Evolutionary conservation across 352 stramenopile species (phyloP).

Genomic region (Pythium brachiatum): DNA sequence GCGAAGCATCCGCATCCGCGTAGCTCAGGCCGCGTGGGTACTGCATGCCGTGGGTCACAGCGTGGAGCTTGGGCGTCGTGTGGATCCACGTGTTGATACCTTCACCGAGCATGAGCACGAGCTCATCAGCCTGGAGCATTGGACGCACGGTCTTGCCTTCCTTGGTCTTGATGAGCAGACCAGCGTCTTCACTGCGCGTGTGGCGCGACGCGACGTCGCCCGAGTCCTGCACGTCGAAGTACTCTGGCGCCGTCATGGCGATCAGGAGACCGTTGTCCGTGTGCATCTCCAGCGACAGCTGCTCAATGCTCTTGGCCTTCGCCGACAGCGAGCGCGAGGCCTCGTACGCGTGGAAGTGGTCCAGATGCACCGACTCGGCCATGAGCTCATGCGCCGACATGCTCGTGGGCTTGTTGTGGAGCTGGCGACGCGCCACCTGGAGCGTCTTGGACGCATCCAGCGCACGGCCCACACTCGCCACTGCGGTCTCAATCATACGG

Average conservation of each 20-base stretch:
- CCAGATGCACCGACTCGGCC: slow-evolving; percentile 67
- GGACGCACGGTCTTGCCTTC: slow-evolving; percentile 56
- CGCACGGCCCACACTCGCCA: slow-evolving; percentile 51
- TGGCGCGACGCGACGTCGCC: slow-evolving; percentile 39
- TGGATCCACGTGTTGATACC: slow-evolving; percentile 72
- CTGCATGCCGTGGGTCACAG: slow-evolving; percentile 75
- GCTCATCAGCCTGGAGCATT: slow-evolving; percentile 59
- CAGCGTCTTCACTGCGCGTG: slow-evolving; percentile 57
- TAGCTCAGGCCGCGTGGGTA: slow-evolving; percentile 51
- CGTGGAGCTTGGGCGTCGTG: slow-evolving; percentile 47
- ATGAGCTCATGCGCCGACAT: slow-evolving; percentile 60
- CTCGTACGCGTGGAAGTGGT: slow-evolving; percentile 82
- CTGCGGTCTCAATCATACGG: slow-evolving; percentile 45
- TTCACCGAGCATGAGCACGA: slow-evolving; percentile 80
- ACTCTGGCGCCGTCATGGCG: slow-evolving; percentile 66
- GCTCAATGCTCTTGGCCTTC: slow-evolving; percentile 21
- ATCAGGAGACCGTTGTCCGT: slow-evolving; percentile 78
- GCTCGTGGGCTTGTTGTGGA: slow-evolving; percentile 5
- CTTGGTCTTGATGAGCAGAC: slow-evolving; percentile 60
- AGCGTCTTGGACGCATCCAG: slow-evolving; percentile 57
- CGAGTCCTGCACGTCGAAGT: slow-evolving; percentile 53
- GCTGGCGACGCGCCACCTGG: slow-evolving; percentile 30
- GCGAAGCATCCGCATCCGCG: slow-evolving; percentile 19
- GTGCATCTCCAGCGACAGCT: slow-evolving; percentile 70
- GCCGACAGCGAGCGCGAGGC: slow-evolving; percentile 22